phyloP scores from a whole-genome alignment of 805 yeast genomes.

The Brettanomyces naardenensis region DNA sequence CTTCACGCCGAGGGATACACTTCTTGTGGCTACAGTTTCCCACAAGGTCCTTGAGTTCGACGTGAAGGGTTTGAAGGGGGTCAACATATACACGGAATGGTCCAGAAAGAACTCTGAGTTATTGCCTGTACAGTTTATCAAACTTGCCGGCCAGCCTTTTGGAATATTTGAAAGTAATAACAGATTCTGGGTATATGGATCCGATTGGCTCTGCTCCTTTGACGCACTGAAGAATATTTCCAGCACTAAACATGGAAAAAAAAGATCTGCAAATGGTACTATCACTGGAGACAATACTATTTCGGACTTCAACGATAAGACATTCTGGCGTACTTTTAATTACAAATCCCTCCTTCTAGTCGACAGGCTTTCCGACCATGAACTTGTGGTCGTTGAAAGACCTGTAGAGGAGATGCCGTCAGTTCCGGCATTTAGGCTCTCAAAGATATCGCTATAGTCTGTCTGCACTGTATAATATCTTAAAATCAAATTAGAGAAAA shows the following conservation, averaged over 20 bases:
- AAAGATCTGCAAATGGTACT: constrained; percentile 26
- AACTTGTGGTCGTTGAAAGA: constrained; percentile 69
- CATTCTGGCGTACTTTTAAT: constrained; percentile 71
- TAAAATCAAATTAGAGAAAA: neutral
- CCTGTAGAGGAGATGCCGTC: constrained; percentile 49
- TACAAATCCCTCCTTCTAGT: constrained; percentile 67
- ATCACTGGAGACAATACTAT: constrained; percentile 3
- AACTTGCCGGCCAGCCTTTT: constrained; percentile 56
- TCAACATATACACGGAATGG: constrained; percentile 59
- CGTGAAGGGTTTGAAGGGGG: constrained; percentile 13
- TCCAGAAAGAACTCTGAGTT: constrained; percentile 67
- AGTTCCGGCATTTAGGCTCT: constrained; percentile 58
- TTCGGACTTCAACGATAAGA: constrained; percentile 22
- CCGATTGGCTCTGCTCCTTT: constrained; percentile 71
- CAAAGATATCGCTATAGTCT: constrained; percentile 34
- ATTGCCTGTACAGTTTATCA: constrained; percentile 57
- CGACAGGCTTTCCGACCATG: constrained; percentile 41
- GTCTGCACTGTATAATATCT: constrained; percentile 1
- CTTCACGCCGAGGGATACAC: constrained; percentile 41
- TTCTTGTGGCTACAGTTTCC: constrained; percentile 64
- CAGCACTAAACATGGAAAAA: constrained; percentile 31
- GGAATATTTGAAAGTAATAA: constrained; percentile 49
- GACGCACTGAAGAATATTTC: constrained; percentile 49
- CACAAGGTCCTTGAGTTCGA: constrained; percentile 69
- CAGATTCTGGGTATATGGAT: constrained; percentile 81